These are phyloP conservation scores for Petunia hybrid DNA, from an alignment of 305 asterid genomes.

Conservation along the genomic window DNA sequence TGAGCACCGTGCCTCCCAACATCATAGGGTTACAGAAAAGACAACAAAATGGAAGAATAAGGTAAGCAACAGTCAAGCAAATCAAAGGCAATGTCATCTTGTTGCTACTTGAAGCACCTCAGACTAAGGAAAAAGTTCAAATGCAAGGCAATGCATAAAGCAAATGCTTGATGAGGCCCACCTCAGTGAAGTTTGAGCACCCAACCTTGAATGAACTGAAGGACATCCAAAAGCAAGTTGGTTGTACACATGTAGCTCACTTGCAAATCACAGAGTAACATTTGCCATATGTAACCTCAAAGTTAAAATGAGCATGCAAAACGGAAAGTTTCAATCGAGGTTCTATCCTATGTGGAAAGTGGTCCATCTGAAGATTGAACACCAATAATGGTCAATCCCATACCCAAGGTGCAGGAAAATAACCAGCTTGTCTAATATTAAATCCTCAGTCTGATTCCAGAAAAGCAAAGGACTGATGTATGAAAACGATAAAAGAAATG, in stretches of 20 bases:
- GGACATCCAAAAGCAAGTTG: background rate
- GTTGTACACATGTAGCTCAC: slow-evolving; percentile 1
- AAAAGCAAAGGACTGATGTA: too few species aligned
- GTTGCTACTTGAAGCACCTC: background rate
- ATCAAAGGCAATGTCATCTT: slow-evolving; percentile 9
- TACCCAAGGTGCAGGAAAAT: background rate
- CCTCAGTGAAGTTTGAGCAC: background rate
- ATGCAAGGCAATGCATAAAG: background rate
- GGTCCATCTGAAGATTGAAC: slow-evolving; percentile 17
- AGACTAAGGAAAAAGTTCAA: slow-evolving; percentile 6
- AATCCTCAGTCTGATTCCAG: too few species aligned
- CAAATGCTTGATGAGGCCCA: background rate
- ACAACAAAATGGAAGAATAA: slow-evolving; percentile 1
- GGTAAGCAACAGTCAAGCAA: slow-evolving; percentile 25
- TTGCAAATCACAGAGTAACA: slow-evolving; percentile 3
- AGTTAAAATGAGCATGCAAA: background rate
- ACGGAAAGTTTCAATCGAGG: background rate
- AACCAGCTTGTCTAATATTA: background rate
- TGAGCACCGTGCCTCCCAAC: background rate
- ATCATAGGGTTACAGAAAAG: background rate
- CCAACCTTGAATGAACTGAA: background rate
- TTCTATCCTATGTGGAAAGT: background rate
- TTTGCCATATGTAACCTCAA: background rate
- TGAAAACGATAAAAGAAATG: too few species aligned
- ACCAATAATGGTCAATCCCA: background rate